Conservation (phyloP, 441 rosid species). For the Metrosideros polymorpha region DNA sequence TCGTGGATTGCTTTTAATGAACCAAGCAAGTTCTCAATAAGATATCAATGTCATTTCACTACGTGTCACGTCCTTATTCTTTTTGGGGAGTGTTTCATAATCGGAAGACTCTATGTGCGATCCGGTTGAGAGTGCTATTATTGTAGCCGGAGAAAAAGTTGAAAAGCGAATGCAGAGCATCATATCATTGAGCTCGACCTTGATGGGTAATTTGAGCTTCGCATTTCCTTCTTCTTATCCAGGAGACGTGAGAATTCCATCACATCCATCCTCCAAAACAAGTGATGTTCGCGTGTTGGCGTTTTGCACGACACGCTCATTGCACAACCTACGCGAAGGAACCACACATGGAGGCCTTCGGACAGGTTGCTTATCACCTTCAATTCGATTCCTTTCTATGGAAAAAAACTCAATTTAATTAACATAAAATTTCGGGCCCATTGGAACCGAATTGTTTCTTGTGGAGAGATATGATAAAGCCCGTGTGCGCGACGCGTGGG, state of each 20-base stretch:
- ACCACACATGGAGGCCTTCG: neutral
- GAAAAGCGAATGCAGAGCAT: no score
- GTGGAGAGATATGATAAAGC: accelerated
- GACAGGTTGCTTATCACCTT: neutral
- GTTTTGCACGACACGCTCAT: neutral
- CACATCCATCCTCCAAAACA: neutral
- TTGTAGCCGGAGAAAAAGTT: no score
- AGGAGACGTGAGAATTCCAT: neutral
- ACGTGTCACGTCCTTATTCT: neutral
- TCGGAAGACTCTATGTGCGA: no score
- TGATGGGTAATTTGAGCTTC: neutral
- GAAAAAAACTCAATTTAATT: no score
- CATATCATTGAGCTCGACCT: neutral
- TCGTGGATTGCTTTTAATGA: neutral
- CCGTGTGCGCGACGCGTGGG: neutral
- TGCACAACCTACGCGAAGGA: neutral
- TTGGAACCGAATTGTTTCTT: neutral
- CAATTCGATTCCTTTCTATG: neutral
- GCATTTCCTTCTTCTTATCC: neutral
- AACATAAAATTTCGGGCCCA: neutral
- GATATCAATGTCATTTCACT: neutral
- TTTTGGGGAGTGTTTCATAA: no score
- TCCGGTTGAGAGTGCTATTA: no score
- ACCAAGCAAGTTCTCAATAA: neutral
- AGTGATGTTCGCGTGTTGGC: neutral